Percentiles rank a stretch among this genome's conserved stretches.
Evolutionary conservation across 2,329 filamentous ascomycete genomes (phyloP).

Genomic region (Fusarium sp.): DNA sequence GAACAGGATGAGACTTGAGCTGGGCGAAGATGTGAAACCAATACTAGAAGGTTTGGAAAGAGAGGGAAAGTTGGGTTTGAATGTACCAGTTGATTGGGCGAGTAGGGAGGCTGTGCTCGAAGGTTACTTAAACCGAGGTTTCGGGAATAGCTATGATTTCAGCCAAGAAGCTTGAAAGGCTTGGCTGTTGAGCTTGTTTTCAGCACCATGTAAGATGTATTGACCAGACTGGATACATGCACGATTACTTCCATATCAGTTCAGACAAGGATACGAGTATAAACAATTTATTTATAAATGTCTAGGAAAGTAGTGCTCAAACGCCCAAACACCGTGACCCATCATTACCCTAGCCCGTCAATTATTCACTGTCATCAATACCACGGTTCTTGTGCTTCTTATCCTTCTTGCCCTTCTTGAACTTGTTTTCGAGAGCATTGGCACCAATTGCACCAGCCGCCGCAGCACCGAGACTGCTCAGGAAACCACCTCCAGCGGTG

Average conservation of each 20-base stretch:
- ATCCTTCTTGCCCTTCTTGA: constrained; percentile 50
- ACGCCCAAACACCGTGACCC: constrained; percentile 27
- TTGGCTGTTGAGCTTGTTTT: constrained; percentile 29
- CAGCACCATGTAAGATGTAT: not conserved
- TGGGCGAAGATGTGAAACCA: constrained; percentile 61
- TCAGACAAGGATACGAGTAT: not conserved
- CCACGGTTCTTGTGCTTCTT: constrained; percentile 44
- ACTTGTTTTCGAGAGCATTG: constrained; percentile 60
- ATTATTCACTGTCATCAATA: constrained; percentile 40
- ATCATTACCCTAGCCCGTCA: constrained; percentile 20
- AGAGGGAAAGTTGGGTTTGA: constrained; percentile 51
- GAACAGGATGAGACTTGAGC: constrained; percentile 66
- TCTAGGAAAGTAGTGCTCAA: not conserved
- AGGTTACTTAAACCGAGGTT: constrained; percentile 65
- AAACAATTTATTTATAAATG: not conserved
- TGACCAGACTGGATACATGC: not conserved
- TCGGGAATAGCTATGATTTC: constrained; percentile 73
- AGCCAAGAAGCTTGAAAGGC: constrained; percentile 54
- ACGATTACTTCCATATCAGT: not conserved
- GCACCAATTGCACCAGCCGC: constrained; percentile 66
- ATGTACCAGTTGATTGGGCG: constrained; percentile 64
- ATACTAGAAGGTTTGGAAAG: constrained; percentile 58
- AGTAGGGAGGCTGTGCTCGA: constrained; percentile 54
- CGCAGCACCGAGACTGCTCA: constrained; percentile 63
- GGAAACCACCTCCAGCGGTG: constrained; percentile 62